These are phyloP conservation scores for Chamaecyparis obtusa DNA, from an alignment of 75 land plant genomes.

Conservation along the genomic window DNA sequence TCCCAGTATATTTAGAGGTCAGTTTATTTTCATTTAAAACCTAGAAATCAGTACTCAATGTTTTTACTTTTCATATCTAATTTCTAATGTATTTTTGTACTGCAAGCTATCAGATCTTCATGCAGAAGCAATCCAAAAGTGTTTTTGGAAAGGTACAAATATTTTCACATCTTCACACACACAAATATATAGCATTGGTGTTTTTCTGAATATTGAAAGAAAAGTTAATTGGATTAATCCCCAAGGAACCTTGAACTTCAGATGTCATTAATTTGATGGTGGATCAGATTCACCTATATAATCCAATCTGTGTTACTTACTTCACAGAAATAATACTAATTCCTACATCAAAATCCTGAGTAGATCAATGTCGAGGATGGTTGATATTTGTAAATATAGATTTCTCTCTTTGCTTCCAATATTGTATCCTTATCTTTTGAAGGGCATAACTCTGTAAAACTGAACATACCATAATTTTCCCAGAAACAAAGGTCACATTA, in stretches of 20 bases:
- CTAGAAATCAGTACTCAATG: background rate
- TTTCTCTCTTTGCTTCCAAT: background rate
- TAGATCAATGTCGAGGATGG: background rate
- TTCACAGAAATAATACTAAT: too few species aligned
- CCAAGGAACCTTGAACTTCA: background rate
- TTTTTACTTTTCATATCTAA: background rate
- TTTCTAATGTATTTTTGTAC: background rate
- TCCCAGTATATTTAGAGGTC: constrained; percentile 64
- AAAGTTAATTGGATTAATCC: background rate
- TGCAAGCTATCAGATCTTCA: constrained; percentile 18
- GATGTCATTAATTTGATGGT: too few species aligned
- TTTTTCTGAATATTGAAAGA: background rate
- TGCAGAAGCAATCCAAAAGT: constrained; percentile 37
- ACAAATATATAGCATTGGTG: background rate
- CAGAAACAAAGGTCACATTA: background rate
- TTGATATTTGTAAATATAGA: background rate
- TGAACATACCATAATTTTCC: background rate
- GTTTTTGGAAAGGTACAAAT: constrained; percentile 49
- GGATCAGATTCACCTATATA: too few species aligned
- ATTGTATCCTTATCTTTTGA: background rate
- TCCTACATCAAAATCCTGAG: background rate
- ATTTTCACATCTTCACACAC: background rate
- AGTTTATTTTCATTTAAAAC: background rate
- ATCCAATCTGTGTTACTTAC: background rate
- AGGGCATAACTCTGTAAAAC: background rate